Evolutionary conservation across 331 rosid genomes (phyloP).

Genomic region (Ulmus americana): DNA sequence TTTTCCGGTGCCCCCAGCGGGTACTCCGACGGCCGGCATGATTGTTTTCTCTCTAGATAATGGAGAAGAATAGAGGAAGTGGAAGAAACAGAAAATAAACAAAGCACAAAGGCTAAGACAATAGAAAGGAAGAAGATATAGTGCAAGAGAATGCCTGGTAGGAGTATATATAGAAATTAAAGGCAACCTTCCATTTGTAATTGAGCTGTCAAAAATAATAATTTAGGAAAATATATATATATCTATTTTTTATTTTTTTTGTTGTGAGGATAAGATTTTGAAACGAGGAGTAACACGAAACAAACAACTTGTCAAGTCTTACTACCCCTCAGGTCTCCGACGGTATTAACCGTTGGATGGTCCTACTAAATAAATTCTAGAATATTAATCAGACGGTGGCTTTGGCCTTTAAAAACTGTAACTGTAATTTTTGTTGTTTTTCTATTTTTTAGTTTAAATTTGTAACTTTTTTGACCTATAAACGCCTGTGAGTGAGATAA

Average conservation of each 20-base stretch:
- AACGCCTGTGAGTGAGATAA: conserved; percentile 1
- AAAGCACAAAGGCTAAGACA: background rate
- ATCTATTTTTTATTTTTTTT: background rate
- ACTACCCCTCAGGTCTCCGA: background rate
- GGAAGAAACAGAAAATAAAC: background rate
- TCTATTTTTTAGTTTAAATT: no score
- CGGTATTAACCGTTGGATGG: conserved; percentile 22
- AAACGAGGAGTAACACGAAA: conserved; percentile 17
- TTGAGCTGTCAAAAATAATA: conserved; percentile 37
- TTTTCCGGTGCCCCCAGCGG: conserved; percentile 23
- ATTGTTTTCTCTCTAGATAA: background rate
- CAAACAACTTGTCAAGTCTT: background rate
- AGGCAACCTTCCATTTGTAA: background rate
- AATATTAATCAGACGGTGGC: conserved; percentile 5
- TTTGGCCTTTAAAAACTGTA: background rate
- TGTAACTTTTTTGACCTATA: background rate
- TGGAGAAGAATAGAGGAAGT: background rate
- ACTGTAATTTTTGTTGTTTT: background rate
- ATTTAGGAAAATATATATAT: background rate
- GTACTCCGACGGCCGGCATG: conserved; percentile 70
- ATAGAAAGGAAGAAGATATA: background rate
- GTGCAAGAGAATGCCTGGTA: background rate
- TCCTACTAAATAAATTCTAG: background rate
- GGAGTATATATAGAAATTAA: conserved; percentile 39
- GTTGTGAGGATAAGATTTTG: conserved; percentile 19